phyloP scores from a whole-genome alignment of 1,139 yeast species.

The Magnusiomyces ingens region DNA sequence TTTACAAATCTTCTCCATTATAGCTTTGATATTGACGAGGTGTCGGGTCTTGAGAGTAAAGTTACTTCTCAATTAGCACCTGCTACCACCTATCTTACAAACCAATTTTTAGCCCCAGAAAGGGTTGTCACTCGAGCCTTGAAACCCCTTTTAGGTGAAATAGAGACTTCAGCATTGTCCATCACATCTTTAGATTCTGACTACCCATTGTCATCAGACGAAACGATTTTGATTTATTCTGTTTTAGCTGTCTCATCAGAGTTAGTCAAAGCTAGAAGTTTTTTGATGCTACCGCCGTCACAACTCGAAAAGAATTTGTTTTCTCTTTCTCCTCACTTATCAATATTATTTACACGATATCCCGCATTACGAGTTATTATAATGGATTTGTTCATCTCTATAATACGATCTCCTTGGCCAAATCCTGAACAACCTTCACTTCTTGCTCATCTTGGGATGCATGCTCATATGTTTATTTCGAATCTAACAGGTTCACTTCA shows the following conservation, averaged over 20 bases:
- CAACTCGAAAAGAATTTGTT: conserved; percentile 59
- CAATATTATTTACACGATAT: conserved; percentile 50
- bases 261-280: conserved; percentile 51
- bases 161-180: conserved; percentile 43
- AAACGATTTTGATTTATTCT: conserved; percentile 30
- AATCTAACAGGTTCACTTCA: conserved; percentile 56
- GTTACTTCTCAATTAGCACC: conserved; percentile 46
- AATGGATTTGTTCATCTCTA: conserved; percentile 51
- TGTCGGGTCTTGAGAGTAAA: conserved; percentile 36
- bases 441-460: conserved; percentile 69
- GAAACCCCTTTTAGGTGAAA: conserved; percentile 47
- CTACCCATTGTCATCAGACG: conserved; percentile 32
- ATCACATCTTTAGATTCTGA: conserved; percentile 38
- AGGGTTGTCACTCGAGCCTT: conserved; percentile 50
- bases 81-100: conserved; percentile 46
- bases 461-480: conserved; percentile 53
- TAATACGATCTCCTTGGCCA: conserved; percentile 59
- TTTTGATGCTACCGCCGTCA: conserved; percentile 41
- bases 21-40: conserved; percentile 52
- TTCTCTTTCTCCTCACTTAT: conserved; percentile 48
- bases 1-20: conserved; percentile 51
- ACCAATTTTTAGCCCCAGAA: conserved; percentile 50
- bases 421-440: conserved; percentile 59
- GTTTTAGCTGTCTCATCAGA: conserved; percentile 39
- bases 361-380: conserved; percentile 46